Base-by-base conservation (phyloP, 2,329 filamentous ascomycete species). In the Colletotrichum sp. region DNA sequence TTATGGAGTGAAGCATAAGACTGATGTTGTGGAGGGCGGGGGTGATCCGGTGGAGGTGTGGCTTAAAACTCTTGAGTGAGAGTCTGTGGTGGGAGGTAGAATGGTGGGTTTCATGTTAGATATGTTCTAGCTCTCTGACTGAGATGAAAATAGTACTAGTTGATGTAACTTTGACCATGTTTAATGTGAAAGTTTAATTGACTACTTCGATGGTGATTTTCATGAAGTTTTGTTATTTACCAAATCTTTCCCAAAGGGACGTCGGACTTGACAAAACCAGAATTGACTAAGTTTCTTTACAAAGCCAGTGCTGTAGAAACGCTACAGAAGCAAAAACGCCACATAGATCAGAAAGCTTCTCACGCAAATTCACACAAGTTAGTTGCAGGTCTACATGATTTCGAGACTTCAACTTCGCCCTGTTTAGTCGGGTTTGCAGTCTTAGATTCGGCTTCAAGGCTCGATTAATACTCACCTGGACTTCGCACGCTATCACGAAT, bases 1-100 rank as follows among this genome's bases (percentile, higher is more conserved):
- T 7, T 88, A 88, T 52, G 85, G 82, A 1, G 79, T 82, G 7
- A 79, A 81, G 66, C 66, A 71, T 9, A 67, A 57, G 36, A 24
- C 18, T 10, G 55, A 57, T 24, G 15, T 52, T 3, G n/a, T 28
- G 24, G 16, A 39, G 8, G 66, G 16, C 8, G 55, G 8, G 7
- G 39, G 65, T 52, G 71, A 75, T 28, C 75, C 71, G 3, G 36
- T 76, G 8, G 55, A n/a, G 8, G 60, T 32, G 28, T 76, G 75
- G 75, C 60, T 64, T 6, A 24, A 64, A 34, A 34, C 62, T 34
- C 32, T 64, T 18, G 32, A 34, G 2, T 28, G 15, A 26, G 24
- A 39, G 60, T 5, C n/a, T 44, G 39, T 10, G 4, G 18, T n/a
- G 39, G 5, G 39, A n/a, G 8, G 3, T n/a, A n/a, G 4, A 44